These are phyloP conservation scores for Phytophthora sp. DNA, from an alignment of 352 stramenopile species.

Conservation along the genomic window DNA sequence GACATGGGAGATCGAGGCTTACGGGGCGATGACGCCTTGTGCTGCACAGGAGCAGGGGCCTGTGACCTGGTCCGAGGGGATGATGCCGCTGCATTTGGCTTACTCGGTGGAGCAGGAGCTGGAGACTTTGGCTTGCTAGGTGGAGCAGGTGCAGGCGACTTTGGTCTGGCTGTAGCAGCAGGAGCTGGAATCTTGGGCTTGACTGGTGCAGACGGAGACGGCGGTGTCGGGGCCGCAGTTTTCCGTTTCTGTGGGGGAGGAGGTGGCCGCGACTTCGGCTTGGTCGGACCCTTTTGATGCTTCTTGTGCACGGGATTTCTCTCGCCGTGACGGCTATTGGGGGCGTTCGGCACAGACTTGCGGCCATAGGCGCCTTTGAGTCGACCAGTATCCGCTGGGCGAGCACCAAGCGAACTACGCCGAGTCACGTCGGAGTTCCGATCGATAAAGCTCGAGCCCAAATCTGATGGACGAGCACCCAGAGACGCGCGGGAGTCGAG, in stretches of 20 bases:
- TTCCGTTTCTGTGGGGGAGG: conserved; percentile 24
- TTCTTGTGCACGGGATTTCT: conserved; percentile 26
- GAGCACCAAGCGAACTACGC: conserved; percentile 30
- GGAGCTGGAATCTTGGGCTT: conserved; percentile 16
- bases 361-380: conserved; percentile 29
- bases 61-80: conserved; percentile 15
- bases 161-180: conserved; percentile 8
- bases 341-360: conserved; percentile 28
- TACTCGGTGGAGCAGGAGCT: conserved; percentile 10
- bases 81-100: conserved; percentile 10
- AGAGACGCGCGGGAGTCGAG: conserved; percentile 30
- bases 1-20: conserved; percentile 12
- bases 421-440: conserved; percentile 18
- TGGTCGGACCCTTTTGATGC: conserved; percentile 8
- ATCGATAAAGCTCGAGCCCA: conserved; percentile 23
- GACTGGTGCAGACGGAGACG: neutral
- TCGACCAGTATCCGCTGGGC: conserved; percentile 25
- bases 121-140: conserved; percentile 22
- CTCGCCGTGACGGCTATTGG: conserved; percentile 8
- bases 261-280: conserved; percentile 21
- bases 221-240: conserved; percentile 13
- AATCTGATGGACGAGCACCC: conserved; percentile 25
- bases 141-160: conserved; percentile 8
- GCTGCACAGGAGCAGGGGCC: conserved; percentile 3
- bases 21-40: conserved; percentile 24